Base-by-base conservation (phyloP, 495 filamentous ascomycete genomes). In the Tuber calosporum region DNA sequence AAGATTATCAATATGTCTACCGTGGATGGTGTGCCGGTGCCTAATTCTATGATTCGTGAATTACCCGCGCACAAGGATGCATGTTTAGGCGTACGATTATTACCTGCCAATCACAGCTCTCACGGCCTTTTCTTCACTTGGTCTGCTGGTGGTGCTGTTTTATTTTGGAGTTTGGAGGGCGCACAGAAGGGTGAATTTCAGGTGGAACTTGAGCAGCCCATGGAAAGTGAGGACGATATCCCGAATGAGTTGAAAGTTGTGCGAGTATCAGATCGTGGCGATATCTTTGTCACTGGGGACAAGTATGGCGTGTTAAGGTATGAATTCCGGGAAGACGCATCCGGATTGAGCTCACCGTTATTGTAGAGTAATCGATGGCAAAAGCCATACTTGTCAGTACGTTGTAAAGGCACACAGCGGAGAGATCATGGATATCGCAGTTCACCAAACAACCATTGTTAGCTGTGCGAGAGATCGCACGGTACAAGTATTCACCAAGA, bases 391-490 rank as follows among this genome's bases (percentile, higher is more conserved):
- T 66, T 72, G 66, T 71, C 82, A 75, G 77, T 81, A 79, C 73
- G 71, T 69, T 67, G 70, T 77, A 66, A 94, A 94, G 79, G 96
- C 94, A 34, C 95, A 99, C 83, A 87, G 89, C 15, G 89, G 88
- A 17, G 94, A 98, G 76, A 92, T 97, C 74, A 92, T 91, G 42
- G 91, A 92, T 77, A 90, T 98, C 69, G 87, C 89, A 11, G 84
- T 93, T 42, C 86, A 86, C 73, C 86, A 90, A 73, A 85, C 84
- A 66, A 82, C 97, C 68, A 84, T 98, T 66, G 93, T 91, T 34
- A 93, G 88, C 36, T 91, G 90, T 79, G 91, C 93, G 45, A 88
- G 94, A 76, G 95, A 99, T 83, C 90, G 95, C 66, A 96, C 90
- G 68, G 87, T 95, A 34, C 95, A 99, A 82, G 85, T 98, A 30